Evolutionary conservation across 2,329 filamentous ascomycete genomes (phyloP), one percentile per base, ranked within the genome.

Genomic region (Aotearoamyces nothofagi): DNA sequence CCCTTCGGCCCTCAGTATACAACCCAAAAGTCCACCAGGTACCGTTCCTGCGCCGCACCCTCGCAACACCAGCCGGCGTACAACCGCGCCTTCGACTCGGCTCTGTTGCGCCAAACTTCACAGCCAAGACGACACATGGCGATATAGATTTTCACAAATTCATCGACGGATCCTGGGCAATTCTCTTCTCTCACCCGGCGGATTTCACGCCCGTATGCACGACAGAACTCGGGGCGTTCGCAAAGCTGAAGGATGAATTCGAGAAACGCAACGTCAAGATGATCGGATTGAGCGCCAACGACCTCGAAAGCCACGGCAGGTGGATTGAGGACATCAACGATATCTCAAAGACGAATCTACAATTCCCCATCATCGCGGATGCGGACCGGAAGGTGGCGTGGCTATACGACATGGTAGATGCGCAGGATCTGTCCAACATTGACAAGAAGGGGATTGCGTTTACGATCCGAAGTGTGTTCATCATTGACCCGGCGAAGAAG

Each of bases 401-500:
- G 47, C 57, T 69, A 36, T 83, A 81, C 52, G 77, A 83, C 59
- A 83, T 83, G 78, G 61, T 83, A 44, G 77, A 82, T 58, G 67
- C 76, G 55, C 75, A 81, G 52, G 78, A 83, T 55, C 65, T 73
- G 42, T 77, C 71, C 57, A 83, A 83, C 57, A 72, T 82, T 32
- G 76, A 82, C 54, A 54, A 64, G 47, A 80, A 80, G 66, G 76
- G 76, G 42, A 78, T 86, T 42, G 81, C 83, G 33, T 86, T 92
- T 57, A 92, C 83, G 42, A 92, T 92, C 58, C 81, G 84, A 46
- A 80, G 78, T 45, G 84, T 92, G 49, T 92, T 87, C 64, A 65
- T 92, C 58, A 87, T 92, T 53, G 83, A 92, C 60, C 82, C 83
- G 39, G 70, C 69, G 54, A 92, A 92, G 75, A 84, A 76, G 56